Conservation (phyloP, 2,329 filamentous ascomycete species). For the Colletotrichum sp. region DNA sequence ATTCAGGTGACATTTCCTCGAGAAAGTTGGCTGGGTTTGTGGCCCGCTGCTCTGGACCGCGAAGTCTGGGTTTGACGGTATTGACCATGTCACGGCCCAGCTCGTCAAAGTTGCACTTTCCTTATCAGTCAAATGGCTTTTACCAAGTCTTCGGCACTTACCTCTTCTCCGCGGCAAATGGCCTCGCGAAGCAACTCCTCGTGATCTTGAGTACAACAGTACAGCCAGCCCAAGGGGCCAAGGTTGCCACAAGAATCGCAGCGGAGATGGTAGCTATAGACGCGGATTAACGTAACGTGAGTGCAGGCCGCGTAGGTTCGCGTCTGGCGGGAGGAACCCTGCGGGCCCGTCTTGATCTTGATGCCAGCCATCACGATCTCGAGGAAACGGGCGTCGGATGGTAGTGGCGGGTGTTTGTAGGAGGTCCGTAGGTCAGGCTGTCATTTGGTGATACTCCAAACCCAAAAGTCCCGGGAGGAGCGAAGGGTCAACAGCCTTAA, state of each 20-base stretch:
- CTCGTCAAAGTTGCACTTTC: constrained; percentile 36
- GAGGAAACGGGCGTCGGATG: background rate
- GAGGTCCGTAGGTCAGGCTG: background rate
- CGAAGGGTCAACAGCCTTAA: background rate
- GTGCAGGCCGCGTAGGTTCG: constrained; percentile 52
- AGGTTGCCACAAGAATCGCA: constrained; percentile 65
- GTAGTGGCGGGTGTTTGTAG: background rate
- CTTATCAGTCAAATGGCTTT: constrained; percentile 19
- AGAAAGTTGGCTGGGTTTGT: constrained; percentile 49
- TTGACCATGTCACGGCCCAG: constrained; percentile 37
- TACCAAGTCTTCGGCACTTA: constrained; percentile 21
- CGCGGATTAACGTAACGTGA: constrained; percentile 70
- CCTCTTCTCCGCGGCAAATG: constrained; percentile 32
- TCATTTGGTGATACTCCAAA: background rate
- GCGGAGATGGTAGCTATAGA: constrained; percentile 57
- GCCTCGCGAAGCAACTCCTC: constrained; percentile 41
- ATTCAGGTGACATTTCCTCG: constrained; percentile 46
- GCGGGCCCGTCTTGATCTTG: background rate
- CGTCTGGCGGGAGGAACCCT: background rate
- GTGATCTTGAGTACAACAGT: constrained; percentile 72
- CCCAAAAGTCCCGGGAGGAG: background rate
- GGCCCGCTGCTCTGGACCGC: constrained; percentile 44
- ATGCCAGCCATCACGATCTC: background rate
- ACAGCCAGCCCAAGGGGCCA: constrained; percentile 73
- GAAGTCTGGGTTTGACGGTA: constrained; percentile 38